These are phyloP conservation scores for Zizania latifolia DNA, from an alignment of 176 grass and related monocot genomes.

Conservation along the genomic window DNA sequence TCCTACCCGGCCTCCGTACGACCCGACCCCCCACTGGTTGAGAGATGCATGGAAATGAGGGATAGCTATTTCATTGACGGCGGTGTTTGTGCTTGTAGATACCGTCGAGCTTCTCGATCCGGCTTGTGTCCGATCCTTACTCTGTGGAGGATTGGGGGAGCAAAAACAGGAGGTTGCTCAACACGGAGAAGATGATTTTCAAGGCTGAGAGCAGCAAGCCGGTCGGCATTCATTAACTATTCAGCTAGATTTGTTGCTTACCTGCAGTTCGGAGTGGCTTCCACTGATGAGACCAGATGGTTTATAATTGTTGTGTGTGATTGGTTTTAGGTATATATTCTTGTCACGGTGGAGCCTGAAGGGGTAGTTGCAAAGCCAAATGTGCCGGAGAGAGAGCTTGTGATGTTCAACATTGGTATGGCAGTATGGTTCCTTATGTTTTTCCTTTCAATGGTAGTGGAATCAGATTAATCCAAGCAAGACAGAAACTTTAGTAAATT, in stretches of 20 bases:
- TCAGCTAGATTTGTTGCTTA: neutral
- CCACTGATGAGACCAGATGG: neutral
- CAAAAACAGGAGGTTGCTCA: slow-evolving; percentile 82
- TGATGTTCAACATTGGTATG: slow-evolving; percentile 82
- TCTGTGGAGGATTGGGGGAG: slow-evolving; percentile 9
- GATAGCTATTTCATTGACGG: neutral
- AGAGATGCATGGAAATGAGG: neutral
- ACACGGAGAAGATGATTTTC: slow-evolving; percentile 92
- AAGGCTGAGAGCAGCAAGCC: slow-evolving; percentile 40
- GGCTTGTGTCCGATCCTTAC: slow-evolving; percentile 22
- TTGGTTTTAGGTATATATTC: slow-evolving; percentile 58
- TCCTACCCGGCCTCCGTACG: slow-evolving; percentile 87
- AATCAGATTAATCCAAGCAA: neutral
- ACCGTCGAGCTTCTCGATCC: slow-evolving; percentile 70
- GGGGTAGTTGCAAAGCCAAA: slow-evolving; percentile 62
- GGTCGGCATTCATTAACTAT: slow-evolving; percentile 15
- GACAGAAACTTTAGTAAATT: neutral
- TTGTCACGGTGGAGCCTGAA: slow-evolving; percentile 60
- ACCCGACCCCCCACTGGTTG: neutral
- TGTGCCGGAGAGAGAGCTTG: slow-evolving; percentile 53
- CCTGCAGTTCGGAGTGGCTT: neutral
- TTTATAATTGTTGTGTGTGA: neutral
- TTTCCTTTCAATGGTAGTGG: neutral
- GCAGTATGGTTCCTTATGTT: neutral
- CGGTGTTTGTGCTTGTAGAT: slow-evolving; percentile 35